A percentile compares a stretch with the other conserved stretches of the same genome.
Evolutionary conservation across 257 asterid species (phyloP).

Genomic region (Nicotiana benthamiana): DNA sequence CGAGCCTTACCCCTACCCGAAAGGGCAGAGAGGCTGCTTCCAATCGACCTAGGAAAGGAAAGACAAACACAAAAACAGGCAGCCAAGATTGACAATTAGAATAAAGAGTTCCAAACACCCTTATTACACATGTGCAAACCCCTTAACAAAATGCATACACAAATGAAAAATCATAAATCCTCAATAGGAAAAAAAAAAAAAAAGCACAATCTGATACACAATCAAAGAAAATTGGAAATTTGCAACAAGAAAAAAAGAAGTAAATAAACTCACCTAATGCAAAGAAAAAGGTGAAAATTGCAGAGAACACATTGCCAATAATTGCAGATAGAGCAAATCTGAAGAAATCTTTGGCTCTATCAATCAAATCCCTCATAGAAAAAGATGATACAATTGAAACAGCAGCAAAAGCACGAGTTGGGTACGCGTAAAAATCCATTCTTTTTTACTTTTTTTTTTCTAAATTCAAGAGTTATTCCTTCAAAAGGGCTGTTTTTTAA

Average conservation of each 20-base stretch:
- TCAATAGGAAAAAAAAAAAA: too few relatives aligned
- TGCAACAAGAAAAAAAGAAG: background rate
- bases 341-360: slow-evolving; percentile 50
- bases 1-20: too few relatives aligned
- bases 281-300: slow-evolving; percentile 66
- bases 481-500: background rate
- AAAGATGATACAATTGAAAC: slow-evolving; percentile 41
- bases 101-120: background rate
- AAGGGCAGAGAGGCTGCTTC: too few relatives aligned
- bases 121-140: background rate
- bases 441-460: background rate
- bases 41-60: too few relatives aligned
- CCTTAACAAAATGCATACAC: background rate
- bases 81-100: background rate
- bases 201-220: background rate
- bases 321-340: slow-evolving; percentile 50
- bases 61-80: too few relatives aligned
- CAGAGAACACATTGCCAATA: slow-evolving; percentile 66
- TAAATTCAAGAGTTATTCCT: slow-evolving; percentile 1
- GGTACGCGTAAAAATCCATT: slow-evolving; percentile 75
- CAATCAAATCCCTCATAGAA: slow-evolving; percentile 30
- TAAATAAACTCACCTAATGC: slow-evolving; percentile 42
- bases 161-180: background rate
- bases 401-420: slow-evolving; percentile 46
- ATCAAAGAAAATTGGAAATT: background rate